Conservation (phyloP, 2,329 filamentous ascomycete species). For the Monosporascus sp. region DNA sequence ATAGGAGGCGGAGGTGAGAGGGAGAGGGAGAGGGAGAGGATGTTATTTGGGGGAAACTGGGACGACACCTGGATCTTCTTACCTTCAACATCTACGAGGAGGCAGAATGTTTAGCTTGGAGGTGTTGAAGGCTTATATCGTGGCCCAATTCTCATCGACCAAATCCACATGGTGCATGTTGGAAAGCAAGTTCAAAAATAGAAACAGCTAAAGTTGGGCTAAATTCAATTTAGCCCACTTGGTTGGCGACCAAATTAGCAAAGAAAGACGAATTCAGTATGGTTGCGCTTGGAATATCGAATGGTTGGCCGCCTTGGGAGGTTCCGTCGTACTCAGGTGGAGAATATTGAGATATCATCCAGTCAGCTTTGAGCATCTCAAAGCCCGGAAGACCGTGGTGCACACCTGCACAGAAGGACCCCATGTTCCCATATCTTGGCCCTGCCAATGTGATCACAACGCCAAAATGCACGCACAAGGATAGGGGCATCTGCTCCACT, state of each 20-base stretch:
- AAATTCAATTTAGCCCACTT: not conserved
- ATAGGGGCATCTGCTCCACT: not conserved
- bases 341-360: not conserved
- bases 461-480: not conserved
- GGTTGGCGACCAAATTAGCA: not conserved
- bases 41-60: constrained; percentile 36
- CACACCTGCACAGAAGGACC: not conserved
- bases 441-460: not conserved
- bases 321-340: not conserved
- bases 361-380: not conserved
- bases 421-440: not conserved
- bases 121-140: constrained; percentile 55
- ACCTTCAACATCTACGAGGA: constrained; percentile 39
- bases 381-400: not conserved
- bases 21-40: constrained; percentile 29
- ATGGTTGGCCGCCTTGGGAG: not conserved
- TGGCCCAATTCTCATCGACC: constrained; percentile 41
- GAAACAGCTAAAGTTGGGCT: not conserved
- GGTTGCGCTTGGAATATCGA: not conserved
- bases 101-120: constrained; percentile 36
- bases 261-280: not conserved
- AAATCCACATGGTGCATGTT: constrained; percentile 1
- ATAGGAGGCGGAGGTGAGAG: constrained; percentile 30
- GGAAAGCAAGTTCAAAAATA: not conserved
- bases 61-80: constrained; percentile 48